phyloP scores from a whole-genome alignment of 176 grass and related monocot species.

The Poa annua region DNA sequence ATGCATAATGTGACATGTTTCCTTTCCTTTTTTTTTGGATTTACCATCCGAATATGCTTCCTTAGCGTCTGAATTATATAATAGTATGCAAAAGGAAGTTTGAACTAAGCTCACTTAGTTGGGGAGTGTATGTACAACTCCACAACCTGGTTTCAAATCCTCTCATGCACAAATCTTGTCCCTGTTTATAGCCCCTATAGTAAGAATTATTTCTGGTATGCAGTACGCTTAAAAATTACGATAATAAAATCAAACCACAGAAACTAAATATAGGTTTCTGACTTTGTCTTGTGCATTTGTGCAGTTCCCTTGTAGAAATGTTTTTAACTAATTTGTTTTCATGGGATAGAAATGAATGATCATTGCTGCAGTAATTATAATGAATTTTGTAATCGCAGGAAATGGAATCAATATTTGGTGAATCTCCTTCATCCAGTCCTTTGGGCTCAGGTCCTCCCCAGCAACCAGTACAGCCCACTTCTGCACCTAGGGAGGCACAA shows the following conservation, averaged over 20 bases:
- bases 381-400: conserved; percentile 53
- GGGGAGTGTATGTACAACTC: neutral
- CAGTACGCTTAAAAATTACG: neutral
- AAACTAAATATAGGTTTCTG: conserved; percentile 3
- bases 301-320: neutral
- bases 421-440: conserved; percentile 62
- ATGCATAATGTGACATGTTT: conserved; percentile 6
- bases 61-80: neutral
- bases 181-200: neutral
- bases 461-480: conserved; percentile 17
- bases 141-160: neutral
- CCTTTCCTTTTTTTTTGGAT: neutral
- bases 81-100: neutral
- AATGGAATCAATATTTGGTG: conserved; percentile 89
- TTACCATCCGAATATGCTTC: neutral
- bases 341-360: neutral
- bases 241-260: neutral
- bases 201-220: neutral
- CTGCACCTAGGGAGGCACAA: conserved; percentile 25
- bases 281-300: neutral
- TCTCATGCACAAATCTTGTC: neutral
- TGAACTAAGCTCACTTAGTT: neutral
- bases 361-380: neutral
- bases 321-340: conserved; percentile 12
- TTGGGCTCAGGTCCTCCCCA: conserved; percentile 61